Evolutionary conservation across 768 basidiomycete genomes (phyloP).

Genomic region (Hygrocybe punicea): DNA sequence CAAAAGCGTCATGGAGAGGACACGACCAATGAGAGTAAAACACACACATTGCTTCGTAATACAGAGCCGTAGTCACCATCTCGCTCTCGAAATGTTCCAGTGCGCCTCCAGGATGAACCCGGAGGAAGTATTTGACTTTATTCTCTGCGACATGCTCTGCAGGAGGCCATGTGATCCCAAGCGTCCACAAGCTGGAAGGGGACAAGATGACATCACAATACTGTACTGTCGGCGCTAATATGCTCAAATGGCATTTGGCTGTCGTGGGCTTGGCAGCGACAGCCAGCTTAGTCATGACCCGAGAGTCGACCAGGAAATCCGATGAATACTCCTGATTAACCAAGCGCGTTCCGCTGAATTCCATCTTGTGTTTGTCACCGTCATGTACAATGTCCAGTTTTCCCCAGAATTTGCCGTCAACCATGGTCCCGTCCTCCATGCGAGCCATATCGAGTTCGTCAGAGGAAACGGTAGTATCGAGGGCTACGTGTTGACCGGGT

Average conservation of each 20-base stretch:
- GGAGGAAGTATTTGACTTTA: constrained; percentile 78
- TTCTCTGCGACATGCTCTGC: constrained; percentile 64
- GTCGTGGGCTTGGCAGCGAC: constrained; percentile 69
- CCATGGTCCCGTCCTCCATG: constrained; percentile 84
- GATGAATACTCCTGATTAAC: constrained; percentile 59
- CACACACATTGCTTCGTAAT: constrained; percentile 84
- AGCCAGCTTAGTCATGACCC: constrained; percentile 73
- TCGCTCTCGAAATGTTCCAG: constrained; percentile 84
- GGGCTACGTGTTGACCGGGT: constrained; percentile 74
- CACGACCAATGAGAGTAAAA: neutral
- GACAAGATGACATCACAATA: constrained; percentile 77
- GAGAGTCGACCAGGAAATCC: constrained; percentile 72
- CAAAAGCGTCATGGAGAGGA: constrained; percentile 4
- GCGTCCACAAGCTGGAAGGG: constrained; percentile 71
- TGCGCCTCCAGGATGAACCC: constrained; percentile 81
- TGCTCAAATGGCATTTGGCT: constrained; percentile 72
- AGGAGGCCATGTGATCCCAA: constrained; percentile 74
- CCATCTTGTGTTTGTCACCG: constrained; percentile 74
- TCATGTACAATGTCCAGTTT: constrained; percentile 80
- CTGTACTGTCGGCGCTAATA: constrained; percentile 68
- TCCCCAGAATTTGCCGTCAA: constrained; percentile 86
- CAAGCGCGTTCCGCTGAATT: constrained; percentile 77
- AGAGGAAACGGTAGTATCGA: constrained; percentile 75
- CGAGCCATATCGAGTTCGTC: constrained; percentile 88
- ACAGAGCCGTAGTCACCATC: constrained; percentile 73